These are phyloP conservation scores for Solanum raphanifolium DNA, from an alignment of 257 asterid genomes.

Conservation along the genomic window DNA sequence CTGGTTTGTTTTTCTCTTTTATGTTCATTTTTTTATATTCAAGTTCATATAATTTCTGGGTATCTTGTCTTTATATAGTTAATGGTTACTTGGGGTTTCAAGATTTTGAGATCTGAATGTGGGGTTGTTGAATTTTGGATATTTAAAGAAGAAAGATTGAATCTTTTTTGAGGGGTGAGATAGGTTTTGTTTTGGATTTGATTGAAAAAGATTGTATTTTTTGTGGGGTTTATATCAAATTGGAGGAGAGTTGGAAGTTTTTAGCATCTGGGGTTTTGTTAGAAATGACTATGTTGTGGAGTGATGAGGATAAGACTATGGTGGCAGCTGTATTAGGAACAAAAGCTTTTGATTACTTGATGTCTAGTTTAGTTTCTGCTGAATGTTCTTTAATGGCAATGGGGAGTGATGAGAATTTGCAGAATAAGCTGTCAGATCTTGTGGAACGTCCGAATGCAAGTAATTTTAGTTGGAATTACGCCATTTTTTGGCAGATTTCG, in stretches of 20 bases:
- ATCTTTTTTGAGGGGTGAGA: not conserved
- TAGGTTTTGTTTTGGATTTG: constrained; percentile 6
- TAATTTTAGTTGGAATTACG: constrained; percentile 78
- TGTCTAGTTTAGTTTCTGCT: constrained; percentile 48
- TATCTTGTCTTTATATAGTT: not conserved
- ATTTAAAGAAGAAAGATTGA: not conserved
- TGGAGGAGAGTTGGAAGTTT: not conserved
- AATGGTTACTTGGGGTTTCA: not conserved
- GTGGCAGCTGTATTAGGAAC: constrained; percentile 78
- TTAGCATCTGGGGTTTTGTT: not conserved
- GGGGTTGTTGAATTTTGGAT: not conserved
- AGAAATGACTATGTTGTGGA: constrained; percentile 37
- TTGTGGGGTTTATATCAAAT: not conserved
- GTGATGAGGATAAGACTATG: constrained; percentile 67
- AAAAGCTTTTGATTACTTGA: constrained; percentile 75
- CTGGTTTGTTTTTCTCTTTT: constrained; percentile 30
- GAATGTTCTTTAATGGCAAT: constrained; percentile 66
- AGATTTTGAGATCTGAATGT: constrained; percentile 54
- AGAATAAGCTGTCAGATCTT: constrained; percentile 76
- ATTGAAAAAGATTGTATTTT: too few species aligned
- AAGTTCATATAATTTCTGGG: not conserved
- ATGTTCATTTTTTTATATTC: not conserved
- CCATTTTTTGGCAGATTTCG: constrained; percentile 88
- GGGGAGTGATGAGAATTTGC: constrained; percentile 70
- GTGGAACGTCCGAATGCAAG: constrained; percentile 58